phyloP scores from a whole-genome alignment of 2,329 filamentous ascomycete species.

The Trichoderma cornu-damae region DNA sequence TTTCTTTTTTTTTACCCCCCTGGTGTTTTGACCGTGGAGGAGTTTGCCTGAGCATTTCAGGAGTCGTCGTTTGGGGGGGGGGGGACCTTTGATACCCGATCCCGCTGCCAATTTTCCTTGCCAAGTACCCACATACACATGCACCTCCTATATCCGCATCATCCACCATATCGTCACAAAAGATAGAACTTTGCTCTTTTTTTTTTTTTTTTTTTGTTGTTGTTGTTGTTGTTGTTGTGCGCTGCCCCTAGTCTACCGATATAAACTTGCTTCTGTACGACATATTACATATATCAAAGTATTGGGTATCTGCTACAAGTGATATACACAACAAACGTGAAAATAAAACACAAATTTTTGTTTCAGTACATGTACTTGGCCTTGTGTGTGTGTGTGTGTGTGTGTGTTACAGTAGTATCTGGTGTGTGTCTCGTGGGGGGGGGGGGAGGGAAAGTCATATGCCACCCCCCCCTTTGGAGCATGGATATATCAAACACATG shows the following conservation, averaged over 20 bases:
- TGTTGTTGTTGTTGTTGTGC: too few relatives aligned
- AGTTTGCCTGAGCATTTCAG: slow-evolving; percentile 1
- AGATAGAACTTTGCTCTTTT: background rate
- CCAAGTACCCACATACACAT: background rate
- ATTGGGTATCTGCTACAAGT: background rate
- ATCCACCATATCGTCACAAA: background rate
- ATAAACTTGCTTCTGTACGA: background rate
- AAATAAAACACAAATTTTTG: background rate
- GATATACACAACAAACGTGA: background rate
- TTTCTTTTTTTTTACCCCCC: too few relatives aligned
- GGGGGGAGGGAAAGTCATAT: too few relatives aligned
- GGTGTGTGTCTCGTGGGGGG: background rate
- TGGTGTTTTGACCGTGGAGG: background rate
- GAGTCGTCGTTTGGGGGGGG: background rate
- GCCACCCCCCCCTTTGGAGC: background rate
- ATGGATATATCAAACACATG: background rate
- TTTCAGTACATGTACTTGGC: background rate
- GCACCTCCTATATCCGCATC: background rate
- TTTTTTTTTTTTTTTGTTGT: too few relatives aligned
- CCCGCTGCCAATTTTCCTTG: background rate
- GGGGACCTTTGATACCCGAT: slow-evolving; percentile 10
- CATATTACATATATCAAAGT: background rate
- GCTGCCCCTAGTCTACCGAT: background rate
- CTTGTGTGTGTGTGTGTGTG: background rate
- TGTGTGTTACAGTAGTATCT: background rate